Conservation (phyloP, 2,329 filamentous ascomycete species). For the Magnaporthiopsis rhizophila region DNA sequence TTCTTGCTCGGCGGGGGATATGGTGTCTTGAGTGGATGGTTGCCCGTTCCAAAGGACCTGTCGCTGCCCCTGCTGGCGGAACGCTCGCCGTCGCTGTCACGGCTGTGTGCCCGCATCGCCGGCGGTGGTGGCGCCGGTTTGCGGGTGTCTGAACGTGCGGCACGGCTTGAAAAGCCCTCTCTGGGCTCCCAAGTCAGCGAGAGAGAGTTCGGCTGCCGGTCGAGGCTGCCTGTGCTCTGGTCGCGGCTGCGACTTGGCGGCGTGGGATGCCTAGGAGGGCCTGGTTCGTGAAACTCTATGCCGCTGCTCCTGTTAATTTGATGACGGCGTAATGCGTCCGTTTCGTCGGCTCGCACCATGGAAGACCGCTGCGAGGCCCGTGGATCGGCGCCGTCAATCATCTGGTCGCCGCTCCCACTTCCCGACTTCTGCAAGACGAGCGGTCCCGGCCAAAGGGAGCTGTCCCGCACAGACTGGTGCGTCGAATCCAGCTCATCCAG, state of each 20-base stretch:
- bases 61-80: not conserved
- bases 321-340: not conserved
- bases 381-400: not conserved
- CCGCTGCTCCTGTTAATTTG: not conserved
- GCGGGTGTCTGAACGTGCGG: conserved; percentile 3
- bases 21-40: conserved; percentile 12
- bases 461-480: not conserved
- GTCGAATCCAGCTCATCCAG: conserved; percentile 5
- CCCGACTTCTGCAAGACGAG: not conserved
- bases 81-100: not conserved
- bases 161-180: conserved; percentile 2
- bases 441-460: not conserved
- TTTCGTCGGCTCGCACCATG: not conserved
- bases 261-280: not conserved
- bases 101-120: not conserved
- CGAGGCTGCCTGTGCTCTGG: not conserved
- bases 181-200: not conserved
- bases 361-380: not conserved
- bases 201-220: not conserved
- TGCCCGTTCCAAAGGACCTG: not conserved
- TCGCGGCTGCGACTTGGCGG: not conserved
- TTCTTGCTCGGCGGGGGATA: conserved; percentile 8
- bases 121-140: not conserved
- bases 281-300: not conserved
- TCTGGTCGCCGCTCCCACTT: not conserved